Percentiles rank a stretch among this genome's conserved stretches.
These are phyloP conservation scores for Durotheca rogersii DNA, from an alignment of 495 filamentous ascomycete species.

Conservation along the genomic window DNA sequence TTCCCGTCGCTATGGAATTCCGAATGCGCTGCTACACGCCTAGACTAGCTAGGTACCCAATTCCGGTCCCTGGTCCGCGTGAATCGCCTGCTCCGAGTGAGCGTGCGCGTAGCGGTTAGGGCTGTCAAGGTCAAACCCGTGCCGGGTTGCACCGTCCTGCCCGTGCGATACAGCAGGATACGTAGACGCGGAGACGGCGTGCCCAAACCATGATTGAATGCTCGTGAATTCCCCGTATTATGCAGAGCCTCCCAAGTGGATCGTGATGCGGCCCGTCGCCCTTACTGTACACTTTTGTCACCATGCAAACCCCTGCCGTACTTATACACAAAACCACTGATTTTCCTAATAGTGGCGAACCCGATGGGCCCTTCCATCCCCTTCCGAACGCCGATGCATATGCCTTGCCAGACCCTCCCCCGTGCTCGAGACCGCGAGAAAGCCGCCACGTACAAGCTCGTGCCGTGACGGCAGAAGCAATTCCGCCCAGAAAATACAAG, in stretches of 20 bases:
- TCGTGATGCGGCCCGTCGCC: slow-evolving; percentile 5
- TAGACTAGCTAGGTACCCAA: too few species aligned
- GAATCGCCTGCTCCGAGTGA: too few species aligned
- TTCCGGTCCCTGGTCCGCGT: too few species aligned
- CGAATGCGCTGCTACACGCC: too few species aligned
- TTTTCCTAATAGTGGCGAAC: slow-evolving; percentile 13
- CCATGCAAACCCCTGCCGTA: slow-evolving; percentile 23
- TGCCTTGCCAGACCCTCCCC: slow-evolving; percentile 20
- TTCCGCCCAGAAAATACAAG: slow-evolving; percentile 9
- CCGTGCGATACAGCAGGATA: too few species aligned
- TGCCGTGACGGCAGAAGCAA: slow-evolving; percentile 11
- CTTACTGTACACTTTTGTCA: slow-evolving; percentile 30
- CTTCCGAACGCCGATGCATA: slow-evolving; percentile 32
- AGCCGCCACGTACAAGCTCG: slow-evolving; percentile 4
- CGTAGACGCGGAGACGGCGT: not conserved
- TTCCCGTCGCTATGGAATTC: too few species aligned
- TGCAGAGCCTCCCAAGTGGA: slow-evolving; percentile 1
- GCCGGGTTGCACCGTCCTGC: too few species aligned
- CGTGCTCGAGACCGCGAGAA: slow-evolving; percentile 12
- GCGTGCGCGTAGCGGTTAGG: too few species aligned
- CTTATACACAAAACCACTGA: slow-evolving; percentile 24
- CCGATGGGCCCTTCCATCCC: slow-evolving; percentile 7
- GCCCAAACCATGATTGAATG: not conserved
- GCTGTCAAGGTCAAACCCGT: too few species aligned
- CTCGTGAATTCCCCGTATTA: slow-evolving; percentile 5